Percentiles rank a stretch among this genome's conserved stretches.
Evolutionary conservation across 1,139 yeast species (phyloP).

Genomic region (Hansenula sp.): DNA sequence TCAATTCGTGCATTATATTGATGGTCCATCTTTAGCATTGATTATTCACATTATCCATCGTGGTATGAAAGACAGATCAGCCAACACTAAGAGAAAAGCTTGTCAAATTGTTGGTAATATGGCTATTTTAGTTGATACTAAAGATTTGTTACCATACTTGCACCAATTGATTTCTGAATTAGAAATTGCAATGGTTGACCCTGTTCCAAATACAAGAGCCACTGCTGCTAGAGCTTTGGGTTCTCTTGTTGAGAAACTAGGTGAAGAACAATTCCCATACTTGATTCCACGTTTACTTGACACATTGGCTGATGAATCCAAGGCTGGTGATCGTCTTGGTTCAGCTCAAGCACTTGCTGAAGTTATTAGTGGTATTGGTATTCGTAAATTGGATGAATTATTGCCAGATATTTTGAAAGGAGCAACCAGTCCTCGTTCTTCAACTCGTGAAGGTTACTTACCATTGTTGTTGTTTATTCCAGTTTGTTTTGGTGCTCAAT

Average conservation of each 20-base stretch:
- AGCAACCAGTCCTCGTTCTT: slow-evolving; percentile 60
- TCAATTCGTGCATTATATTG: slow-evolving; percentile 94
- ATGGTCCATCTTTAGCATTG: slow-evolving; percentile 94
- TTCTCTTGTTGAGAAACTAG: slow-evolving; percentile 90
- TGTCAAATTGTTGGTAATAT: slow-evolving; percentile 98
- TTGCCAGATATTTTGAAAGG: slow-evolving; percentile 77
- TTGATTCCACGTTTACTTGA: slow-evolving; percentile 77
- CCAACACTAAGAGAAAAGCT: slow-evolving; percentile 86
- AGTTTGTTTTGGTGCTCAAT: slow-evolving; percentile 89
- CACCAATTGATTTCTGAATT: slow-evolving; percentile 73
- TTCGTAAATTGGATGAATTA: slow-evolving; percentile 80
- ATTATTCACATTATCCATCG: slow-evolving; percentile 92
- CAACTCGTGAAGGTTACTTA: slow-evolving; percentile 89
- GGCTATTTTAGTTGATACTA: slow-evolving; percentile 91
- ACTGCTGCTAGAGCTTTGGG: slow-evolving; percentile 98
- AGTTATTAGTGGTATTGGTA: slow-evolving; percentile 87
- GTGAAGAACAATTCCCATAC: slow-evolving; percentile 93
- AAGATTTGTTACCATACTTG: slow-evolving; percentile 82
- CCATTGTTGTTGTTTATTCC: slow-evolving; percentile 88
- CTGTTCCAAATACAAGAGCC: slow-evolving; percentile 95
- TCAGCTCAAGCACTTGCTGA: slow-evolving; percentile 97
- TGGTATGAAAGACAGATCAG: slow-evolving; percentile 93
- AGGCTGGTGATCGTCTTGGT: slow-evolving; percentile 90
- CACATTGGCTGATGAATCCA: slow-evolving; percentile 74
- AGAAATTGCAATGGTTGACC: slow-evolving; percentile 96